These are phyloP conservation scores for Sporopachydermia lactativora DNA, from an alignment of 805 yeast species.

Conservation along the genomic window DNA sequence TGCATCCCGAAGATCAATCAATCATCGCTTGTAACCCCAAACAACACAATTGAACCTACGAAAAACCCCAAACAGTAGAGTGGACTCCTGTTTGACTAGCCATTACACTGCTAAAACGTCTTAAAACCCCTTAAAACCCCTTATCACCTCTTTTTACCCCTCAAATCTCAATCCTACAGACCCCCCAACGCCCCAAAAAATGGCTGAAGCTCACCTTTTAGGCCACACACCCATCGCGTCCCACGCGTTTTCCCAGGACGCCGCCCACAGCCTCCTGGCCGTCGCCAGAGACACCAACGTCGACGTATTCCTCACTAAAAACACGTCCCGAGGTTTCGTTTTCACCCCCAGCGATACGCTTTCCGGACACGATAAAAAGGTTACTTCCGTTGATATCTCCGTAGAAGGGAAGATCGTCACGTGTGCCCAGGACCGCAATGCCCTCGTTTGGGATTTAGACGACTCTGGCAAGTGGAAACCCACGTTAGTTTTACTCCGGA, in stretches of 20 bases:
- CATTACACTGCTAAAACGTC: not conserved
- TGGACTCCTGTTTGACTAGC: not conserved
- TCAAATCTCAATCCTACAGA: no score
- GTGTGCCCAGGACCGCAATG: slow-evolving; percentile 95
- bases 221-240: slow-evolving; percentile 83
- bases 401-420: slow-evolving; percentile 75
- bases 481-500: slow-evolving; percentile 81
- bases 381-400: slow-evolving; percentile 89
- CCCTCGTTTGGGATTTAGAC: slow-evolving; percentile 80
- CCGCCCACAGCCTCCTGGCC: slow-evolving; percentile 54
- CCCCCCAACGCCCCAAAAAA: not conserved
- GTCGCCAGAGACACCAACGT: slow-evolving; percentile 69
- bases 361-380: slow-evolving; percentile 81
- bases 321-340: slow-evolving; percentile 8
- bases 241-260: slow-evolving; percentile 61
- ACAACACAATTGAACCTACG: no score
- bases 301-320: slow-evolving; percentile 49
- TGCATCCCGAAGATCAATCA: no score
- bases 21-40: no score
- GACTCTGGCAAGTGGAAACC: slow-evolving; percentile 60
- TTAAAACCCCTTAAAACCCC: not conserved
- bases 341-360: slow-evolving; percentile 42
- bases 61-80: slow-evolving; percentile 1
- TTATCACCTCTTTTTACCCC: no score
- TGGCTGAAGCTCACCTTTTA: slow-evolving; percentile 34